Base-by-base conservation (phyloP, 192 early-diverging fungal species). In the Coemansia sp. region DNA sequence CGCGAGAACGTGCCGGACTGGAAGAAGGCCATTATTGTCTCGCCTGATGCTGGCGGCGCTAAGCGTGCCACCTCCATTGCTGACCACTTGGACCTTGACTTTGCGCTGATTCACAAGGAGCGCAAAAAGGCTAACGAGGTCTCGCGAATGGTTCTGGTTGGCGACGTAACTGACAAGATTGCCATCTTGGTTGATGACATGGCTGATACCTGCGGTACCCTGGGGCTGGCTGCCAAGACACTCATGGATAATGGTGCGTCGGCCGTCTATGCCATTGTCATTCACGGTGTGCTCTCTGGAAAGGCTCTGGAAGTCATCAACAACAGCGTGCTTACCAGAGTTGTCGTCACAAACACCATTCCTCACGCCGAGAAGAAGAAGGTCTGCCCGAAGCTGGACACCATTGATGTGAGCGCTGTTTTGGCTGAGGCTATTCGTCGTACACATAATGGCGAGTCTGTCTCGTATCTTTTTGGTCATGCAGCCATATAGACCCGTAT, bases 31-130 rank as follows among this genome's bases (percentile, higher is more conserved):
- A 91, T 99, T n/a, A 94, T 99, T 76, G 96, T 98, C 43, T 95
- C 92, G n/a, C 94, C 94, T 28, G 95, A 98, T 86, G 97, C 96
- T 32, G 96, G 96, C 57, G 97, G 97, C 39, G 96, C 97, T 66
- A 99, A 99, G 77, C 87, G 95, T 87, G 91, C 91, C 28, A 97
- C 97, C 1, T 84, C 88, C 16, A 97, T 98, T 69, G 96, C 96
- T 35, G 96, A 98, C 72, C 92, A 92, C 69, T 86, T 98, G 35
- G 87, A 90, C 68, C 88, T 98, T 80, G 96, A 97, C 63, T 98
- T 98, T 87, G 97, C 97, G 17, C 86, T 98, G 64, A 96, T 98
- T 76, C 97, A 98, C 86, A 97, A 96, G 85, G 97, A 99, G 84
- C 87, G 94, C 63, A 92, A 92, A 73, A 91, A 91, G 85, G 93